A percentile compares a stretch with the other conserved stretches of the same genome.
phyloP scores from a whole-genome alignment of 345 rosid genomes.

The Melaleuca alternifolia region DNA sequence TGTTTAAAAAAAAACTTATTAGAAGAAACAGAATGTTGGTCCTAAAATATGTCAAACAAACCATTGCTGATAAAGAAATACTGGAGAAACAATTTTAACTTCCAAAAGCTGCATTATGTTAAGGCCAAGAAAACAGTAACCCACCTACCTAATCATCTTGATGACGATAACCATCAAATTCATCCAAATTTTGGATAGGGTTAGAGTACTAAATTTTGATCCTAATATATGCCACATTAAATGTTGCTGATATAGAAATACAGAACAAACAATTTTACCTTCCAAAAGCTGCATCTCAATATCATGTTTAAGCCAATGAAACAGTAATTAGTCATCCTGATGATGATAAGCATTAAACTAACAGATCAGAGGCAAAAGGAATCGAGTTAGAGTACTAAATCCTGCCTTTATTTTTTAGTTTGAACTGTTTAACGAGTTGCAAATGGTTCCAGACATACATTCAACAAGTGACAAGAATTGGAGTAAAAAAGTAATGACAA shows the following conservation, averaged over 20 bases:
- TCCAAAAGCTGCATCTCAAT: not conserved
- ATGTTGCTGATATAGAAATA: not conserved
- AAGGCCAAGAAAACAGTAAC: not conserved
- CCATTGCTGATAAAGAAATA: not conserved
- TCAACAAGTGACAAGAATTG: not conserved
- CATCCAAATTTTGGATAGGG: not conserved
- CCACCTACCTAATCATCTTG: not conserved
- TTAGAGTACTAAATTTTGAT: not conserved
- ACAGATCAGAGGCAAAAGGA: not conserved
- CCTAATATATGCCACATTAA: not conserved
- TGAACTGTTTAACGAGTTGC: not conserved
- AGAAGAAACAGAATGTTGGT: not conserved
- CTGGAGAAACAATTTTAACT: not conserved
- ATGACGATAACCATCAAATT: not conserved
- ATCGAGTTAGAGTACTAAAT: not conserved
- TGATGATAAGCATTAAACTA: not conserved
- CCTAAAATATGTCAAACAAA: not conserved
- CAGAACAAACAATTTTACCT: not conserved
- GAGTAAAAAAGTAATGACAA: not conserved
- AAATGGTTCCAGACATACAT: not conserved
- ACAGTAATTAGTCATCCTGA: not conserved
- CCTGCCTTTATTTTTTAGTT: not conserved
- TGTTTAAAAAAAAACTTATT: not conserved
- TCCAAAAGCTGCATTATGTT: not conserved
- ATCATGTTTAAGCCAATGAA: not conserved